These are phyloP conservation scores for Staphylotrichum tortipilum DNA, from an alignment of 495 filamentous ascomycete genomes.

Conservation along the genomic window DNA sequence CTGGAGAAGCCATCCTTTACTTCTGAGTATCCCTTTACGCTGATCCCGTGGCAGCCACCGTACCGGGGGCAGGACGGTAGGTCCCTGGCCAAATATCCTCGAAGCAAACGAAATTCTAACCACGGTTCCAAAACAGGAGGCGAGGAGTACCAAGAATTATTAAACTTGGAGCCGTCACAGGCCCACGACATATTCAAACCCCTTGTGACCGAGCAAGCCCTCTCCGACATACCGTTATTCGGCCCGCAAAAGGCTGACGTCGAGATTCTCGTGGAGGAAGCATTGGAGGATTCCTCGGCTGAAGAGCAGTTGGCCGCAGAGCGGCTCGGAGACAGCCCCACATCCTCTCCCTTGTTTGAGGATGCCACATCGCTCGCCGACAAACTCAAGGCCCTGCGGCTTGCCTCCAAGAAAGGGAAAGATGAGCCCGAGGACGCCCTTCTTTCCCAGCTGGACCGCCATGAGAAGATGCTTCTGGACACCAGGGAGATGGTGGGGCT, in stretches of 20 bases:
- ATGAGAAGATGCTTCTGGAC: constrained; percentile 39
- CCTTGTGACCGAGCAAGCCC: constrained; percentile 33
- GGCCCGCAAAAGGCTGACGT: constrained; percentile 31
- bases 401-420: constrained; percentile 17
- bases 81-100: no score
- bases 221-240: constrained; percentile 38
- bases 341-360: constrained; percentile 22
- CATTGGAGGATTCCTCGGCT: constrained; percentile 15
- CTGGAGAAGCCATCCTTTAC: constrained; percentile 52
- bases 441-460: constrained; percentile 33
- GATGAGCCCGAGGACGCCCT: constrained; percentile 1
- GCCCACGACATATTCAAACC: constrained; percentile 36
- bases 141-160: constrained; percentile 34
- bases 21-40: constrained; percentile 39
- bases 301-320: constrained; percentile 22
- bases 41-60: constrained; percentile 40
- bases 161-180: constrained; percentile 38
- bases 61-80: constrained; percentile 40
- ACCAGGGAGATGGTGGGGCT: constrained; percentile 34
- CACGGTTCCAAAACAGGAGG: no score
- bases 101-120: no score
- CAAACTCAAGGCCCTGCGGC: constrained; percentile 31
- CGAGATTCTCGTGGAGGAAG: constrained; percentile 25
- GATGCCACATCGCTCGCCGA: constrained; percentile 29
- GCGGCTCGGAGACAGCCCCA: constrained; percentile 11